A percentile compares a stretch with the other conserved stretches of the same genome.
Conservation (phyloP, 176 grass and related monocot genomes). For the Rhynchospora tenuis region DNA sequence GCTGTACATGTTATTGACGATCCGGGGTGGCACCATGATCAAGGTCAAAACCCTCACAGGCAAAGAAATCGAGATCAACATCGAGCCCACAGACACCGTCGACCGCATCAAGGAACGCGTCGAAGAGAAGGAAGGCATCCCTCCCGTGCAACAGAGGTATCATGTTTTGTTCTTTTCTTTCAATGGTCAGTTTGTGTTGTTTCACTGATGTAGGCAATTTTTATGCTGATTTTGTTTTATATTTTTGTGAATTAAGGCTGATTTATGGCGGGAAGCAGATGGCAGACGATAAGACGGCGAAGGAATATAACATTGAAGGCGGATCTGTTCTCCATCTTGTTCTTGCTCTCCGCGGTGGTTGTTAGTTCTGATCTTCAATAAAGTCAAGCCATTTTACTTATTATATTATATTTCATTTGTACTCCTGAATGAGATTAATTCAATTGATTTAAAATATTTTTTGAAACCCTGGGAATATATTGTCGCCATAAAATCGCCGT, state of each 20-base stretch:
- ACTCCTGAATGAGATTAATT: background rate
- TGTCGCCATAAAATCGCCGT: too few relatives aligned
- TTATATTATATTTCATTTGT: background rate
- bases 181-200: too few relatives aligned
- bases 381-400: background rate
- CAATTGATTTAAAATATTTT: background rate
- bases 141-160: constrained; percentile 81
- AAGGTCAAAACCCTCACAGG: constrained; percentile 83
- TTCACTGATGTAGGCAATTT: too few relatives aligned
- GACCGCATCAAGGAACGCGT: constrained; percentile 78
- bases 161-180: background rate
- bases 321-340: constrained; percentile 94
- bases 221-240: background rate
- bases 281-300: constrained; percentile 84
- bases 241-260: constrained; percentile 34
- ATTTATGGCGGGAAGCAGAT: constrained; percentile 95
- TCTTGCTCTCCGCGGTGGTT: constrained; percentile 84
- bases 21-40: constrained; percentile 78
- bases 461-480: too few relatives aligned
- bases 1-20: constrained; percentile 62
- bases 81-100: constrained; percentile 65
- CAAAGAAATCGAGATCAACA: constrained; percentile 81
- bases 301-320: constrained; percentile 94
- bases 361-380: background rate
- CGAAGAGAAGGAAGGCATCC: constrained; percentile 94